Percentiles rank a stretch among this genome's conserved stretches.
These are phyloP conservation scores for Irpex rosettiformis DNA, from an alignment of 1,284 basidiomycete genomes.

Conservation along the genomic window DNA sequence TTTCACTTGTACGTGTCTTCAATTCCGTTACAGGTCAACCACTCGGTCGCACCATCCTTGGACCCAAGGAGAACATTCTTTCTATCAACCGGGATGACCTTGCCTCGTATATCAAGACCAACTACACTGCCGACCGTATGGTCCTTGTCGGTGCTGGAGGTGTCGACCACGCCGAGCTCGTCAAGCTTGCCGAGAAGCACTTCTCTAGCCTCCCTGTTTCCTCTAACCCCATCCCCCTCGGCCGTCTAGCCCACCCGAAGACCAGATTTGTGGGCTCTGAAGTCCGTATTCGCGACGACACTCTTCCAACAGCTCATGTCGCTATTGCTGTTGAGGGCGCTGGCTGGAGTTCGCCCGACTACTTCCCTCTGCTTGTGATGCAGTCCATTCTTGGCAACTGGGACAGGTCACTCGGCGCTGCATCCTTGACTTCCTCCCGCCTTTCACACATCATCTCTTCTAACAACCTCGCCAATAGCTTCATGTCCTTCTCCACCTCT, in stretches of 20 bases:
- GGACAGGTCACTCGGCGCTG: conserved; percentile 95
- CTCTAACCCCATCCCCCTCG: conserved; percentile 84
- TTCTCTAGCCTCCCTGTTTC: conserved; percentile 91
- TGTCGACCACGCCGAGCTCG: conserved; percentile 89
- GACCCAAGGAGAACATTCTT: conserved; percentile 94
- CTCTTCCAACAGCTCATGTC: conserved; percentile 85
- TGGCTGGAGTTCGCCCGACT: conserved; percentile 96
- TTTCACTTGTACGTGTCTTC: not conserved
- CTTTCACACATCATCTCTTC: conserved; percentile 90
- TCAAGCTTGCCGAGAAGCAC: conserved; percentile 93
- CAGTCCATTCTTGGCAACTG: conserved; percentile 99
- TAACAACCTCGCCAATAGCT: conserved; percentile 98
- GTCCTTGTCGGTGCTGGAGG: conserved; percentile 97
- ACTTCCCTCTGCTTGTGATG: conserved; percentile 99
- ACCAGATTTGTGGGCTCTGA: conserved; percentile 92
- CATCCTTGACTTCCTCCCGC: conserved; percentile 86
- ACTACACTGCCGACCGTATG: conserved; percentile 99
- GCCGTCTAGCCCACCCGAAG: conserved; percentile 71
- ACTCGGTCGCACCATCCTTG: conserved; percentile 96
- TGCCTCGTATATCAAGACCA: conserved; percentile 90
- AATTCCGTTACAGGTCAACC: conserved; percentile 65
- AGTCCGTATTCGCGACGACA: conserved; percentile 94
- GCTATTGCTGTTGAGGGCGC: conserved; percentile 98
- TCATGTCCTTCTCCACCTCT: conserved; percentile 99
- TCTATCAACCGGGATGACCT: conserved; percentile 95